Base-by-base conservation (phyloP, 1,284 basidiomycete genomes). In the Abortiporus biennis region DNA sequence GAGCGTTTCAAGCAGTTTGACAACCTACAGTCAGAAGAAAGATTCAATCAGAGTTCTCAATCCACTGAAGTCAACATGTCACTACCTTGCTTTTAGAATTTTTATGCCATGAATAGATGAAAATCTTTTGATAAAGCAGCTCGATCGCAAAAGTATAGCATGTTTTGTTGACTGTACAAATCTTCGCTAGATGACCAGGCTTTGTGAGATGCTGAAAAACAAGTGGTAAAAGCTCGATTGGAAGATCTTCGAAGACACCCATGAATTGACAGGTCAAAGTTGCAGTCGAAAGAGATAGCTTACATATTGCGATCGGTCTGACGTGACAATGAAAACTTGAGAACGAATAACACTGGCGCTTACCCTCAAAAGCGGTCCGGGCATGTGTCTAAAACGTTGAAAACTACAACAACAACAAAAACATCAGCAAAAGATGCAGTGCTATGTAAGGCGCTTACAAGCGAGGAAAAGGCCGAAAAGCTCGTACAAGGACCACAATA, bases 91-190 rank as follows among this genome's bases (percentile, higher is more conserved):
- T 53, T 52, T 83, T 85, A 6, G 68, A 69, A 25, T 77, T 68
- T 47, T 67, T 78, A 42, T 85, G 73, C 84, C 82, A 85, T 13
- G 80, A 69, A 57, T 77, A 80, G 36, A 86, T 76, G 37, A 66
- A 68, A 12, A 76, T 65, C 11, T 67, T 65, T 20, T 69, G 62
- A 49, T 86, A 87, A 15, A 87, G 62, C 17, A 59, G 47, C 11
- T 69, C 64, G 0, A 65, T 58, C 0, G 73, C 67, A 50, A 77
- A 77, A 1, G 47, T 38, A 47, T 73, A 60, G 51, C 85, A 84
- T 1, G 59, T 45, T 39, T 64, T 71, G 56, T 71, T 78, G 16
- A 85, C 79, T 2, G 77, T 70, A 53, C 75, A 80, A 8, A 69
- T 52, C 0, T 54, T 46, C 3, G 68, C 68, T 16, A 84, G 57